These are phyloP conservation scores for Andrographis paniculata DNA, from an alignment of 305 asterid species.

Conservation along the genomic window DNA sequence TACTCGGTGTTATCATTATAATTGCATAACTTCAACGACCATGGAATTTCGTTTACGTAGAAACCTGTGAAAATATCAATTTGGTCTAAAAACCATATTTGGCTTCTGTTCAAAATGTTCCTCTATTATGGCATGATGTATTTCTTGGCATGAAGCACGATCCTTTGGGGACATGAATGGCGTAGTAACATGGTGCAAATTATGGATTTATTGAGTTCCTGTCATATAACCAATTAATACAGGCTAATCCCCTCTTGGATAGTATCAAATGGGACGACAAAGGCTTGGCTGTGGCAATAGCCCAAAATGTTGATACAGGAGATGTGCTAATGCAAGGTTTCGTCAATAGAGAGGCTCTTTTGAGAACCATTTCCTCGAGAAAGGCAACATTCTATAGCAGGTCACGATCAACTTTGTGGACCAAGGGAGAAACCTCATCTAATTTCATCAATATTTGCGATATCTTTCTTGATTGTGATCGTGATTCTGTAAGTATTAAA, in stretches of 20 bases:
- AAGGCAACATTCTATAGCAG: constrained; percentile 90
- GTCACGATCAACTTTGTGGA: constrained; percentile 81
- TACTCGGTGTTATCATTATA: not conserved
- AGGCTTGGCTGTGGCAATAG: constrained; percentile 92
- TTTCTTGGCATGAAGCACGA: not conserved
- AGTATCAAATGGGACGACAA: constrained; percentile 89
- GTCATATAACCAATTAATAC: constrained; percentile 29
- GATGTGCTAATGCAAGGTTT: constrained; percentile 93
- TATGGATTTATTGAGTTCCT: constrained; percentile 6
- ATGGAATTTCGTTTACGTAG: not conserved
- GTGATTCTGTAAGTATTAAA: constrained; percentile 62
- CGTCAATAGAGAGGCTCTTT: constrained; percentile 65
- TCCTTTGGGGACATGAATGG: not conserved
- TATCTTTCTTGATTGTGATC: constrained; percentile 79
- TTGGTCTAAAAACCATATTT: not conserved
- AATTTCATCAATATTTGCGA: constrained; percentile 79
- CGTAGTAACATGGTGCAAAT: not conserved
- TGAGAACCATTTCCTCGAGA: constrained; percentile 51
- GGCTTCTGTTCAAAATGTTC: too few species aligned
- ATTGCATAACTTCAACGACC: not conserved
- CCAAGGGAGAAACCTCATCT: constrained; percentile 91
- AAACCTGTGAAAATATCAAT: not conserved
- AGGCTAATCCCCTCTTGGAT: constrained; percentile 73
- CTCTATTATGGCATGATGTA: not conserved
- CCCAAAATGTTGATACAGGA: constrained; percentile 86